Evolutionary conservation across 2,329 filamentous ascomycete genomes (phyloP).

Genomic region (Monosporascus ibericus): DNA sequence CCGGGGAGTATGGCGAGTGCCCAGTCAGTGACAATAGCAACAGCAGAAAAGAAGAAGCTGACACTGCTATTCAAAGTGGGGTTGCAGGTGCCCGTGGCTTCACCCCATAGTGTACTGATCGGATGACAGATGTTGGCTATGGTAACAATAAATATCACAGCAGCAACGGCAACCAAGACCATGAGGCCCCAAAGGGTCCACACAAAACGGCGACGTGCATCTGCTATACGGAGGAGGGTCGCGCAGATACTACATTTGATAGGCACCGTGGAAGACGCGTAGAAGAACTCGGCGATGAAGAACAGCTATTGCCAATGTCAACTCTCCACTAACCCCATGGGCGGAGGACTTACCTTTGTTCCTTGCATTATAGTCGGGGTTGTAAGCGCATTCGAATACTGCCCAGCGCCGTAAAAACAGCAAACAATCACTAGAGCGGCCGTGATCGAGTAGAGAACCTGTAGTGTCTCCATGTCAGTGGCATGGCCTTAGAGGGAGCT

Average conservation of each 20-base stretch:
- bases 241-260: slow-evolving; percentile 26
- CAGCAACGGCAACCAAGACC: slow-evolving; percentile 11
- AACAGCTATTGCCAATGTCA: slow-evolving; percentile 20
- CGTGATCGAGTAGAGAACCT: slow-evolving; percentile 22
- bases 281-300: slow-evolving; percentile 32
- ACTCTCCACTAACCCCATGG: neutral
- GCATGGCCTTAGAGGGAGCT: neutral
- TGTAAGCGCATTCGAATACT: slow-evolving; percentile 10
- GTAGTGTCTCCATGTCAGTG: slow-evolving; percentile 1
- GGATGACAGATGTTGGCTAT: slow-evolving; percentile 26
- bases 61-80: slow-evolving; percentile 22
- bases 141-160: slow-evolving; percentile 22
- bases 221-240: slow-evolving; percentile 25
- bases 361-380: slow-evolving; percentile 11
- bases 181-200: slow-evolving; percentile 22
- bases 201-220: slow-evolving; percentile 19
- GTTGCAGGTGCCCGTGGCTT: slow-evolving; percentile 22
- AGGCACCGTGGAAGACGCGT: slow-evolving; percentile 23
- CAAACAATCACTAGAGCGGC: slow-evolving; percentile 20
- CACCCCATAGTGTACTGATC: slow-evolving; percentile 24
- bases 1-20: slow-evolving; percentile 31
- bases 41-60: slow-evolving; percentile 27
- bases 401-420: slow-evolving; percentile 21
- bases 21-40: slow-evolving; percentile 31
- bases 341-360: slow-evolving; percentile 12